Conservation (phyloP, 1,139 yeast species). For the Arxiozyma heterogenica region DNA sequence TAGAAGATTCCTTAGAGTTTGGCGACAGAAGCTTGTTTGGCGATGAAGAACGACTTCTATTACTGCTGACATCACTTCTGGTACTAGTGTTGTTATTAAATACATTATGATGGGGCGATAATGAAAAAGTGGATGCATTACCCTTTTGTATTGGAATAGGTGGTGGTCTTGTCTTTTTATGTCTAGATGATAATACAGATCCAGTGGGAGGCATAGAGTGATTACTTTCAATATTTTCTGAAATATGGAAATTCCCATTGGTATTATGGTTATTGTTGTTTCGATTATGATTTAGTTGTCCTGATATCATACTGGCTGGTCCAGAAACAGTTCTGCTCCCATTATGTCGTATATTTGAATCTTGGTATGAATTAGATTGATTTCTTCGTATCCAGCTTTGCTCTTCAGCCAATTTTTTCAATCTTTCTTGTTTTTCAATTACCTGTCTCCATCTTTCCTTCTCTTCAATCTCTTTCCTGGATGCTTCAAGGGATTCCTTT, state of each 20-base stretch:
- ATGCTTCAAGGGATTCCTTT: slow-evolving; percentile 29
- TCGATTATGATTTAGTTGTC: not conserved
- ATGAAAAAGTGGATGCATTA: not conserved
- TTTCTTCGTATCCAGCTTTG: slow-evolving; percentile 1
- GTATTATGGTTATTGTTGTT: not conserved
- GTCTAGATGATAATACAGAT: not conserved
- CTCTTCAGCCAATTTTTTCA: not conserved
- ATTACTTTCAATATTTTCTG: not conserved
- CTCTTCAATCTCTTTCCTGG: slow-evolving; percentile 20
- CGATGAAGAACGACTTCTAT: slow-evolving; percentile 1
- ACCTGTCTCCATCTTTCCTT: slow-evolving; percentile 19
- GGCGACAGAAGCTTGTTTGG: slow-evolving; percentile 1
- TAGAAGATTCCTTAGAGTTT: slow-evolving; percentile 5
- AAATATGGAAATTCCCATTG: not conserved
- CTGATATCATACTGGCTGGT: not conserved
- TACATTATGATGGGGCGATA: not conserved
- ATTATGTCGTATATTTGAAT: not conserved
- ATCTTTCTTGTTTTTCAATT: slow-evolving; percentile 19
- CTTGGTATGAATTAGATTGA: not conserved
- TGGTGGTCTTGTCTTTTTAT: slow-evolving; percentile 2
- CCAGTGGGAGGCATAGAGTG: not conserved
- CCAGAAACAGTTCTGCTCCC: not conserved
- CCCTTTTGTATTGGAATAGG: not conserved
- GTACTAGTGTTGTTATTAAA: not conserved
- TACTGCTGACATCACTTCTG: not conserved